Conservation (phyloP, 305 asterid species). For the Solanum hybrid region DNA sequence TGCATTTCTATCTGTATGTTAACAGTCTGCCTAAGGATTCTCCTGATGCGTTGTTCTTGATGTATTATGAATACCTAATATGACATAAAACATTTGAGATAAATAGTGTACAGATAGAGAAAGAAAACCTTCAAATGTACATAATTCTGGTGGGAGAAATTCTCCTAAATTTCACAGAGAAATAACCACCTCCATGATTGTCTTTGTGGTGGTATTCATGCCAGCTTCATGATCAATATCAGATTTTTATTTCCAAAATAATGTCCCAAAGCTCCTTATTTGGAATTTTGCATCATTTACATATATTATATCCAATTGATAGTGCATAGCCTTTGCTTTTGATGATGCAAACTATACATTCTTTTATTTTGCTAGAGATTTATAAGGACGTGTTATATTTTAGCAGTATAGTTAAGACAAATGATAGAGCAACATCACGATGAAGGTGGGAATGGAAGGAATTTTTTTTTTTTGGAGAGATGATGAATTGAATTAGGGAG, state of each 20-base stretch:
- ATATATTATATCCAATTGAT: background rate
- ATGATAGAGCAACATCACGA: background rate
- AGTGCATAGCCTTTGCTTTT: background rate
- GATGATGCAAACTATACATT: background rate
- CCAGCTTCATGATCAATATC: conserved; percentile 4
- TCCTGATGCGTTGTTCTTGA: conserved; percentile 63
- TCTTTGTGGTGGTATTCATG: conserved; percentile 14
- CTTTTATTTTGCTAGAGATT: background rate
- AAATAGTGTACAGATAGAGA: conserved; percentile 24
- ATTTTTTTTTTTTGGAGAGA: background rate
- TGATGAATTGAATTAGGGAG: background rate
- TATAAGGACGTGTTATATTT: background rate
- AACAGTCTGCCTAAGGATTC: conserved; percentile 66
- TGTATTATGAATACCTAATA: conserved; percentile 68
- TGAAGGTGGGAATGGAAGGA: background rate
- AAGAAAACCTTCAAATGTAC: conserved; percentile 47
- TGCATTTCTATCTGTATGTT: conserved; percentile 56
- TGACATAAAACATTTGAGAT: conserved; percentile 24
- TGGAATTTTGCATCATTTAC: background rate
- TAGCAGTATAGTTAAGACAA: background rate
- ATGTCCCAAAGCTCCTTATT: background rate
- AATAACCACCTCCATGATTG: conserved; percentile 24
- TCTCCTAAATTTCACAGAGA: conserved; percentile 15
- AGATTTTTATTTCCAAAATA: background rate
- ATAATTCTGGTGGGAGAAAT: conserved; percentile 36